These are phyloP conservation scores for Sporothrix protearum DNA, from an alignment of 2,329 filamentous ascomycete species.

Conservation along the genomic window DNA sequence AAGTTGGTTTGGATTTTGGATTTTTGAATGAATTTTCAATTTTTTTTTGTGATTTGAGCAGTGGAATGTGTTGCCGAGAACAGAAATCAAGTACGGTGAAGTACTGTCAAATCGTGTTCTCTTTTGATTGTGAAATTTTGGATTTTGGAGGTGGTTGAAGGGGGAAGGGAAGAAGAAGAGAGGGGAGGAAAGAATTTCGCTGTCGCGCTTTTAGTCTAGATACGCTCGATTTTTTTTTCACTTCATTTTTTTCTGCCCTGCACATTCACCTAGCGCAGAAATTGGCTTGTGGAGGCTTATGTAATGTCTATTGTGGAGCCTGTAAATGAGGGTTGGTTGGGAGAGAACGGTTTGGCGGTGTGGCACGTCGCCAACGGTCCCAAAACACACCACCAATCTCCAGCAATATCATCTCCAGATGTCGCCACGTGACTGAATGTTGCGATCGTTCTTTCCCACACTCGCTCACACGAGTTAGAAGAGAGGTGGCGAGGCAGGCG, in stretches of 20 bases:
- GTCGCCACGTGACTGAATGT: slow-evolving; percentile 7
- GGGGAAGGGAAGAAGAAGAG: slow-evolving; percentile 17
- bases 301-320: slow-evolving; percentile 13
- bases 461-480: not conserved
- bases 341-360: not conserved
- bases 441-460: not conserved
- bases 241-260: slow-evolving; percentile 22
- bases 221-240: slow-evolving; percentile 23
- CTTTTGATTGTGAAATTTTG: slow-evolving; percentile 40
- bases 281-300: slow-evolving; percentile 21
- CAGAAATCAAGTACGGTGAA: slow-evolving; percentile 57
- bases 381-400: not conserved
- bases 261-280: slow-evolving; percentile 16
- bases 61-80: slow-evolving; percentile 51
- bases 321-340: slow-evolving; percentile 17
- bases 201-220: slow-evolving; percentile 23
- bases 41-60: slow-evolving; percentile 59
- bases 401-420: not conserved
- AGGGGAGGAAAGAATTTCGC: slow-evolving; percentile 25
- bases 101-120: slow-evolving; percentile 42
- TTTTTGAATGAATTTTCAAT: slow-evolving; percentile 53
- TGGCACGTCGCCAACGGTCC: slow-evolving; percentile 5
- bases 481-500: slow-evolving; percentile 2
- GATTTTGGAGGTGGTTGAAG: slow-evolving; percentile 39
- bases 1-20: slow-evolving; percentile 32